Conservation (phyloP, 208 protist species). For the Tetramitus jugosus region DNA sequence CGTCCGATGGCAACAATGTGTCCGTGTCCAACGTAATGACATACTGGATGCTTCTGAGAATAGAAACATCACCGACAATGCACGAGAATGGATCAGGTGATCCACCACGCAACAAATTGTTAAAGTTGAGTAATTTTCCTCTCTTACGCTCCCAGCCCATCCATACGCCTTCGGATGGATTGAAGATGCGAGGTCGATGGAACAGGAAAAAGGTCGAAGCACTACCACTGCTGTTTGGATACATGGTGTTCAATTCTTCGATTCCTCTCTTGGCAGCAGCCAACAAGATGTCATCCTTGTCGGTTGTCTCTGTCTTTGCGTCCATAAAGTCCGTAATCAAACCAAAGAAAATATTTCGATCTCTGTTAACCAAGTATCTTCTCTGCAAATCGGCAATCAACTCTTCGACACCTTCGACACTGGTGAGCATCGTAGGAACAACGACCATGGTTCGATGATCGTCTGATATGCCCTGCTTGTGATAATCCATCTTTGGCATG, state of each 20-base stretch:
- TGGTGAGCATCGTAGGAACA: slow-evolving; percentile 24
- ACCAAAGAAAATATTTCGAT: slow-evolving; percentile 20
- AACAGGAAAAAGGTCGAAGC: neutral
- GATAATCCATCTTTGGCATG: slow-evolving; percentile 7
- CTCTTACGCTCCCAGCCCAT: slow-evolving; percentile 23
- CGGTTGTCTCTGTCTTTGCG: slow-evolving; percentile 7
- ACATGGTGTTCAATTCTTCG: slow-evolving; percentile 16
- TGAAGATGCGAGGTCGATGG: neutral
- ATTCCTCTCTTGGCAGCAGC: neutral
- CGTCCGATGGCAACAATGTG: slow-evolving; percentile 7
- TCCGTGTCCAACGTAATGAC: slow-evolving; percentile 19
- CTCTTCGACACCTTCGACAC: neutral
- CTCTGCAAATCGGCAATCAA: slow-evolving; percentile 10
- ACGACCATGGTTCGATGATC: slow-evolving; percentile 6
- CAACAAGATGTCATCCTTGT: neutral
- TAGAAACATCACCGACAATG: slow-evolving; percentile 5
- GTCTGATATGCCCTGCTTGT: neutral
- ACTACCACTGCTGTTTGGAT: neutral
- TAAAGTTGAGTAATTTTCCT: slow-evolving; percentile 14
- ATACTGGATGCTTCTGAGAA: neutral
- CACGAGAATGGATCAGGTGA: neutral
- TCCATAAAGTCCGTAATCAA: slow-evolving; percentile 24
- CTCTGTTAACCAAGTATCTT: slow-evolving; percentile 16
- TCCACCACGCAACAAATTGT: neutral
- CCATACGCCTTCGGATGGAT: neutral